Conservation (phyloP, 208 protist genomes). For the Crithidia bombi region DNA sequence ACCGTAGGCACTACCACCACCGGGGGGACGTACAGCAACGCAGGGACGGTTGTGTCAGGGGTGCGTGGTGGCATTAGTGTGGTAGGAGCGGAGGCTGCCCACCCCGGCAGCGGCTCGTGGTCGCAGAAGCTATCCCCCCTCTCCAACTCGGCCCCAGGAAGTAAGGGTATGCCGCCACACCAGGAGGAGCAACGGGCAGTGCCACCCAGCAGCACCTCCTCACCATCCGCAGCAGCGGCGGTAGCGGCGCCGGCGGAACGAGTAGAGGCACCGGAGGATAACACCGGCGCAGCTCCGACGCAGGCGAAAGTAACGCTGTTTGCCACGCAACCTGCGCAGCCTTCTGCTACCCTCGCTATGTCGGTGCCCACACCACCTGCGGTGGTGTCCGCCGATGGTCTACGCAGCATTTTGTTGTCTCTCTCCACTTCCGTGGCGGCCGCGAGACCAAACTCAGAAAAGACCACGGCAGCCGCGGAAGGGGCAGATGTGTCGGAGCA, state of each 20-base stretch:
- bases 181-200: not conserved
- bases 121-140: slow-evolving; percentile 17
- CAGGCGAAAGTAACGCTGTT: not conserved
- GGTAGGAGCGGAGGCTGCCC: not conserved
- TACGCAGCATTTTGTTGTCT: slow-evolving; percentile 16
- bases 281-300: not conserved
- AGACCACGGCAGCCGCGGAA: not conserved
- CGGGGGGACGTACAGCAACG: slow-evolving; percentile 12
- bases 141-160: slow-evolving; percentile 8
- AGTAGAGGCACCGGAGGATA: not conserved
- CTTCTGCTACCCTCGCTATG: not conserved
- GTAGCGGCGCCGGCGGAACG: not conserved
- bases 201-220: not conserved
- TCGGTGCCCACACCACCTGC: slow-evolving; percentile 1
- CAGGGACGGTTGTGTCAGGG: not conserved
- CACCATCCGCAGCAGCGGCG: not conserved
- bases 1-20: not conserved
- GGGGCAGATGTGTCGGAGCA: not conserved
- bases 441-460: not conserved
- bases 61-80: slow-evolving; percentile 7
- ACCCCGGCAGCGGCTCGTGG: slow-evolving; percentile 4
- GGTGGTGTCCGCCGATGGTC: slow-evolving; percentile 20
- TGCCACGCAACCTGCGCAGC: not conserved
- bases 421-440: slow-evolving; percentile 11
- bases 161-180: not conserved